These are phyloP conservation scores for Cordyceps cicadae DNA, from an alignment of 2,329 filamentous ascomycete genomes.

Conservation along the genomic window DNA sequence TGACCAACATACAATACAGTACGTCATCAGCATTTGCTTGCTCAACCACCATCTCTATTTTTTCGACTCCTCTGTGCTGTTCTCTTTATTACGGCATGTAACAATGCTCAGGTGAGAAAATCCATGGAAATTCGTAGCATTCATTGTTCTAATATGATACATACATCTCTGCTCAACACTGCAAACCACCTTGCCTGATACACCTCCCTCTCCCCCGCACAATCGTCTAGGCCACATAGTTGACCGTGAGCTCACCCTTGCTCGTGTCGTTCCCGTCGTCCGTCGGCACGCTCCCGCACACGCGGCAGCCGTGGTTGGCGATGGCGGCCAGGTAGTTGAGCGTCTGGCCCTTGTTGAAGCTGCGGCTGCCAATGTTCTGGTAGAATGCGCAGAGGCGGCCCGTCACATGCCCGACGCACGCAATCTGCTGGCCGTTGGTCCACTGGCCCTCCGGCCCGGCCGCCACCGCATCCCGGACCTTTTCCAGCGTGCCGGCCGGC, in stretches of 20 bases:
- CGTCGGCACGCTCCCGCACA: conserved; percentile 13
- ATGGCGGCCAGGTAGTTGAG: background rate
- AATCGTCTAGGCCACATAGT: conserved; percentile 8
- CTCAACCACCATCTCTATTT: too few species aligned
- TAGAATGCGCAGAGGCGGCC: conserved; percentile 13
- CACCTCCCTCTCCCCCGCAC: background rate
- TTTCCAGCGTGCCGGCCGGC: conserved; percentile 9
- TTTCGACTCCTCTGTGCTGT: too few species aligned
- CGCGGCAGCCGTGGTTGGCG: conserved; percentile 7
- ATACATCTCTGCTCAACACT: background rate
- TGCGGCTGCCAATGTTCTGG: conserved; percentile 12
- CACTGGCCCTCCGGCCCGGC: conserved; percentile 4
- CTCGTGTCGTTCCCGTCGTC: conserved; percentile 12
- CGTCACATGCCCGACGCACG: conserved; percentile 9
- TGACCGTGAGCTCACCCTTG: conserved; percentile 15
- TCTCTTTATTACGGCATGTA: too few species aligned
- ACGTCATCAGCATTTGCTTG: too few species aligned
- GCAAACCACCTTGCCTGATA: background rate
- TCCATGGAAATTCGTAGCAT: background rate
- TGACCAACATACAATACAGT: too few species aligned
- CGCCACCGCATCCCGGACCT: conserved; percentile 11
- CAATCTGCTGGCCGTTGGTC: conserved; percentile 11
- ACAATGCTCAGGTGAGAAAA: too few species aligned
- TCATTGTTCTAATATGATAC: too few species aligned
- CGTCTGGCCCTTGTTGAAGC: conserved; percentile 11